phyloP scores from a whole-genome alignment of 1,284 basidiomycete genomes.

The Ustilago loliicola region DNA sequence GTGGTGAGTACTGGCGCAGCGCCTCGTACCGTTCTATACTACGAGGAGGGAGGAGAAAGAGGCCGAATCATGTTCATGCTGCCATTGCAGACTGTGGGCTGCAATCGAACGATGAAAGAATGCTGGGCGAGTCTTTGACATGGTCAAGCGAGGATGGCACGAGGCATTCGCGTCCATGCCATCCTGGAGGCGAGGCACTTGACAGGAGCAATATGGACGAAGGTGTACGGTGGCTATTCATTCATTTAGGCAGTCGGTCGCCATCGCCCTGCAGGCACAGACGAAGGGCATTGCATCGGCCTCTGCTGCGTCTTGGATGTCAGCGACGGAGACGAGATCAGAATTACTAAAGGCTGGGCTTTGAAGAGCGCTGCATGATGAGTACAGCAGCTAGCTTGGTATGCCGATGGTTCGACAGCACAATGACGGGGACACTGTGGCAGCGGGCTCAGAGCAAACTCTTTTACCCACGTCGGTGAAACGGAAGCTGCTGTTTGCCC shows the following conservation, averaged over 20 bases:
- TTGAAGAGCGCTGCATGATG: slow-evolving; percentile 10
- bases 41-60: background rate
- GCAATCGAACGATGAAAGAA: background rate
- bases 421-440: slow-evolving; percentile 8
- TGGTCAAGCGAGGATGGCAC: slow-evolving; percentile 18
- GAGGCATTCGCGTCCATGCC: slow-evolving; percentile 8
- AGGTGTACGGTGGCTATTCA: background rate
- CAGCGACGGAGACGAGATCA: background rate
- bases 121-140: slow-evolving; percentile 11
- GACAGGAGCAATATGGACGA: background rate
- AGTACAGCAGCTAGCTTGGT: slow-evolving; percentile 5
- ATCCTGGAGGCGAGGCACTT: slow-evolving; percentile 12
- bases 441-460: background rate
- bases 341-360: background rate
- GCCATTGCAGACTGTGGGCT: background rate
- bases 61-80: slow-evolving; percentile 4
- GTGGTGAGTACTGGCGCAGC: slow-evolving; percentile 14
- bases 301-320: background rate
- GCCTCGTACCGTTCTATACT: slow-evolving; percentile 16
- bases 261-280: background rate
- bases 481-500: slow-evolving; percentile 1
- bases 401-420: slow-evolving; percentile 7
- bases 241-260: background rate
- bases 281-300: background rate
- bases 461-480: slow-evolving; percentile 28